Evolutionary conservation across 371 early-diverging fungal genomes (phyloP).

Genomic region (Rhizopus microsporus): DNA sequence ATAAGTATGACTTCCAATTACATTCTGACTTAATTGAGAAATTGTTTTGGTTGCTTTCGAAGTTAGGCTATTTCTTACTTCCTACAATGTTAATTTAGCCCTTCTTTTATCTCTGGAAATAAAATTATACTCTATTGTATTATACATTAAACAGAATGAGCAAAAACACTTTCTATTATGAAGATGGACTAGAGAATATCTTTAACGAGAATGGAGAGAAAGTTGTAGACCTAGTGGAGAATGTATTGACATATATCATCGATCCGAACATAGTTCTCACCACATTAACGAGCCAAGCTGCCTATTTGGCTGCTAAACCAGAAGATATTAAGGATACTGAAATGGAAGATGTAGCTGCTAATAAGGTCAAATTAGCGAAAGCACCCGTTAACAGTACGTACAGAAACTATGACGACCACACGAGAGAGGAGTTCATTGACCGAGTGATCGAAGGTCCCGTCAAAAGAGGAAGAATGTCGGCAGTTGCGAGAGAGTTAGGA

Average conservation of each 20-base stretch:
- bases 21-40: too few species aligned
- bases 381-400: constrained; percentile 6
- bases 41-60: too few species aligned
- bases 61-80: too few species aligned
- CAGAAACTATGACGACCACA: constrained; percentile 11
- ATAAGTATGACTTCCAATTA: too few species aligned
- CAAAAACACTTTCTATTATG: constrained; percentile 13
- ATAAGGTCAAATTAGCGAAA: constrained; percentile 8
- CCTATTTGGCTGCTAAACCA: constrained; percentile 15
- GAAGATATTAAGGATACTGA: constrained; percentile 12
- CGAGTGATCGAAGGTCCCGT: constrained; percentile 6
- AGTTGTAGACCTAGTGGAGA: constrained; percentile 16
- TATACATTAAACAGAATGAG: too few species aligned
- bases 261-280: constrained; percentile 10
- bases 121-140: too few species aligned
- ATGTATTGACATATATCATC: constrained; percentile 14
- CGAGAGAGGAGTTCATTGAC: constrained; percentile 9
- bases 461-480: constrained; percentile 5
- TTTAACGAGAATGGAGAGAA: constrained; percentile 18
- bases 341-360: constrained; percentile 7
- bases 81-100: too few species aligned
- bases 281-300: constrained; percentile 8
- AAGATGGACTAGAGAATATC: constrained; percentile 12
- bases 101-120: too few species aligned
- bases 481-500: constrained; percentile 7